Evolutionary conservation across 2,329 filamentous ascomycete species (phyloP), one percentile per base, ranked within the genome.

Genomic region (Penicillium occitanis): DNA sequence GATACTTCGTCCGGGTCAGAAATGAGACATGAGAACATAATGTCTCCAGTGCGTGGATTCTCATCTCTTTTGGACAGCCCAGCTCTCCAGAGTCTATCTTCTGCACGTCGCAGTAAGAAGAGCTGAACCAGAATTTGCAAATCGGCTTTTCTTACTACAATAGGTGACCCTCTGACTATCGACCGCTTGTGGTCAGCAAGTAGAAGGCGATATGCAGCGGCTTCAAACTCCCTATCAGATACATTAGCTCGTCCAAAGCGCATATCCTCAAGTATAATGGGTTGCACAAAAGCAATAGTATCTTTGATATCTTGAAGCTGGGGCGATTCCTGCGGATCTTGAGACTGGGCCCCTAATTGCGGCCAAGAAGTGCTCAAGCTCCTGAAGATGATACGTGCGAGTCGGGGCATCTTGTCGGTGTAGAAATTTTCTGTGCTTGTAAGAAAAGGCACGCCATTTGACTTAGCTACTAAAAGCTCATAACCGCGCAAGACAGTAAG

Each of bases 301-400:
- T 57, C 53, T 57, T 57, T 57, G 30, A 35, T 40, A 57, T 57
- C 53, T 57, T 57, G 53, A 57, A 57, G 33, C 53, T 40, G 53
- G 53, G 40, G 53, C 33, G 53, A 57, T 57, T 35, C 53, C 53
- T 57, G 50, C 50, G 14, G 25, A 55, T 55, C 25, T 28, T 55
- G 53, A 57, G 53, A 22, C 33, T 57, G 53, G 33, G 53, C 40
- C n/a, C n/a, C 53, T 40, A 33, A 57, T 57, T 57, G 33, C 33
- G 53, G 53, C n/a, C 33, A 57, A 57, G 30, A 3, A 17, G 30
- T 37, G 33, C 53, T 57, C 53, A 57, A 57, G 33, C 53, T 40
- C 33, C 53, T 57, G 33, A 57, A 57, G 53, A 57, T n/a, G 53
- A 57, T 57, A 57, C 53, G 53, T 13, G 28, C 4, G 53, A 57